Conservation (phyloP, 2,329 filamentous ascomycete species). For the Neoscytalidium dimidiatum region DNA sequence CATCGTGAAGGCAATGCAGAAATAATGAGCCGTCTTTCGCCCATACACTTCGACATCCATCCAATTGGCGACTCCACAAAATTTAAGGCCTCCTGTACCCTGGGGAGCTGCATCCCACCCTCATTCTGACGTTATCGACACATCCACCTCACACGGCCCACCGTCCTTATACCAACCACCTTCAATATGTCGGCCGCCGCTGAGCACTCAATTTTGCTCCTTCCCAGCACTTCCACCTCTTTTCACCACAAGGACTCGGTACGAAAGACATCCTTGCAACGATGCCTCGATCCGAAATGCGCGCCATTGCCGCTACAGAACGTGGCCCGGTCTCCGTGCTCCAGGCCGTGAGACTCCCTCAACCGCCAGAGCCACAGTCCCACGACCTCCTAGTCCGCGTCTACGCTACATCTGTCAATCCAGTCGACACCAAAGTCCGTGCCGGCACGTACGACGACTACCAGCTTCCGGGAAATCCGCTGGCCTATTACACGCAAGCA, state of each 20-base stretch:
- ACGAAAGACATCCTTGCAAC: not conserved
- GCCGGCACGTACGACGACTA: slow-evolving; percentile 40
- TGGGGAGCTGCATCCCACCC: not conserved
- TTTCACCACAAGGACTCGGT: not conserved
- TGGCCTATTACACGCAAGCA: slow-evolving; percentile 37
- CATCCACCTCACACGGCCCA: not conserved
- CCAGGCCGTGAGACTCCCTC: slow-evolving; percentile 31
- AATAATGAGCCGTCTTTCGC: not conserved
- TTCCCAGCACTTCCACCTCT: not conserved
- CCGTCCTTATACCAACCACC: not conserved
- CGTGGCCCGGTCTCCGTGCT: slow-evolving; percentile 32
- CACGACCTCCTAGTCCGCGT: slow-evolving; percentile 41
- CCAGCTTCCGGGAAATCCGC: slow-evolving; percentile 25
- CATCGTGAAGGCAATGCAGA: not conserved
- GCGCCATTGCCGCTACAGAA: slow-evolving; percentile 32
- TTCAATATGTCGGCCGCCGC: not conserved
- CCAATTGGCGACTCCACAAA: not conserved
- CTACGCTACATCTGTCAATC: slow-evolving; percentile 42
- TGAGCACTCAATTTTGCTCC: not conserved
- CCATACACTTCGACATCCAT: not conserved
- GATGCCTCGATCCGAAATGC: slow-evolving; percentile 25
- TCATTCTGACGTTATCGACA: slow-evolving; percentile 7
- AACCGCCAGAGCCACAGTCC: slow-evolving; percentile 31
- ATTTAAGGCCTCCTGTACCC: not conserved
- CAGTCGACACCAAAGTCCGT: slow-evolving; percentile 42